Conservation (phyloP, 225 moss, liverwort and hornwort species). For the Polytrichum formosum region DNA sequence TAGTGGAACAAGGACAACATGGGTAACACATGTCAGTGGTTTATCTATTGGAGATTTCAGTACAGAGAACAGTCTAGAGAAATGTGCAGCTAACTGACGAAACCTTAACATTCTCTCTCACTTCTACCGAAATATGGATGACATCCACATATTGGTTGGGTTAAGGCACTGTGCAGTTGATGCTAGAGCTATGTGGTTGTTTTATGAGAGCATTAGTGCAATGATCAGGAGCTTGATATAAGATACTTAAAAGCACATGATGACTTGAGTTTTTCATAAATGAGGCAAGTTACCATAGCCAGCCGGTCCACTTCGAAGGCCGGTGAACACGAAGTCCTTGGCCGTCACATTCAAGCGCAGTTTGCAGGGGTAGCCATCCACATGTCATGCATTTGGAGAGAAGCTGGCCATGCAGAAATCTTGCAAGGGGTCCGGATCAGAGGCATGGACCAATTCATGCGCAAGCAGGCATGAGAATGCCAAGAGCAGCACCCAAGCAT, state of each 20-base stretch:
- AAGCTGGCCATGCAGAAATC: constrained; percentile 10
- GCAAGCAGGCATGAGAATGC: not conserved
- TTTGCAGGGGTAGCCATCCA: constrained; percentile 1
- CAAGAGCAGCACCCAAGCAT: not conserved
- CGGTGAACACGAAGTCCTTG: constrained; percentile 2
- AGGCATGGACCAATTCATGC: not conserved
- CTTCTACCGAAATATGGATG: too few relatives aligned
- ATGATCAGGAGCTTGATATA: too few relatives aligned
- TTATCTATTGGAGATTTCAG: too few relatives aligned
- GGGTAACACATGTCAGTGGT: too few relatives aligned
- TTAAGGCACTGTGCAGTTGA: too few relatives aligned
- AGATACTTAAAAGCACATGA: not conserved
- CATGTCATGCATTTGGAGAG: not conserved
- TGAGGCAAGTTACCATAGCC: not conserved
- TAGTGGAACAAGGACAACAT: too few relatives aligned
- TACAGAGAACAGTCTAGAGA: too few relatives aligned
- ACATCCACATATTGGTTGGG: too few relatives aligned
- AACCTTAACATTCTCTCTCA: too few relatives aligned
- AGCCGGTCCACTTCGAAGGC: not conserved
- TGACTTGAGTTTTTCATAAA: not conserved
- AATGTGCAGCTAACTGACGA: too few relatives aligned
- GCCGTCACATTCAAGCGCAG: not conserved
- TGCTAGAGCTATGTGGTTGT: not conserved
- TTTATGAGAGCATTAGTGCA: not conserved
- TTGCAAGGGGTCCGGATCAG: constrained; percentile 4